Evolutionary conservation across 495 filamentous ascomycete species (phyloP), one percentile per base, ranked within the genome.

Genomic region (Annulohypoxylon moriforme): DNA sequence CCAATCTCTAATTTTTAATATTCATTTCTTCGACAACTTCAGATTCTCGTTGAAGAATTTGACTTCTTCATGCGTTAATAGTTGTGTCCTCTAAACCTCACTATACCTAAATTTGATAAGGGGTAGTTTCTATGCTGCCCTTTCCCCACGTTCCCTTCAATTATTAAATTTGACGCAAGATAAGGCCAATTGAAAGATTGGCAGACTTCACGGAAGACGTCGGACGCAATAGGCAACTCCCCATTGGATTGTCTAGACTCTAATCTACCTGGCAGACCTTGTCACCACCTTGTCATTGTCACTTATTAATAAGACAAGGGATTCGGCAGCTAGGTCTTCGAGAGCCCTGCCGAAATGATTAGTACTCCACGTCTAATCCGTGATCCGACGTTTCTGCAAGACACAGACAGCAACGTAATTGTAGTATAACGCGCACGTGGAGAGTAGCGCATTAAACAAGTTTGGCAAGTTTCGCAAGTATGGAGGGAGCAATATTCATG

Each of bases 151-250:
- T 46, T 52, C 53, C 64, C 61, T 64, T 33, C n/a, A n/a, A 11
- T 61, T 33, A 47, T 60, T 52, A 60, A 36, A 64, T 44, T 65
- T 64, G 61, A 34, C 20, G 47, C 56, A 22, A 71, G 65, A 61
- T 71, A 71, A 65, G 61, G 44, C 47, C 34, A 40, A 34, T 64
- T 55, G 44, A 57, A 40, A 34, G 44, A 31, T 24, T 55, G 50
- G 40, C 47, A 59, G 52, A 59, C 59, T 53, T 64, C 42, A n/a
- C 46, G 11, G n/a, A 18, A 38, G 20, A 52, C n/a, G n/a, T n/a
- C n/a, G n/a, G n/a, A n/a, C 14, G 20, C 55, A 64, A 65, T 65
- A 52, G 40, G 67, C 33, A 64, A 65, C 5, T 53, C 50, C 50
- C 29, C 18, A 63, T 68, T 68, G 46, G 47, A 61, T n/a, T 33